Evolutionary conservation across 345 rosid genomes (phyloP), one percentile per base, ranked within the genome.

Genomic region (Aurinia saxatilis): DNA sequence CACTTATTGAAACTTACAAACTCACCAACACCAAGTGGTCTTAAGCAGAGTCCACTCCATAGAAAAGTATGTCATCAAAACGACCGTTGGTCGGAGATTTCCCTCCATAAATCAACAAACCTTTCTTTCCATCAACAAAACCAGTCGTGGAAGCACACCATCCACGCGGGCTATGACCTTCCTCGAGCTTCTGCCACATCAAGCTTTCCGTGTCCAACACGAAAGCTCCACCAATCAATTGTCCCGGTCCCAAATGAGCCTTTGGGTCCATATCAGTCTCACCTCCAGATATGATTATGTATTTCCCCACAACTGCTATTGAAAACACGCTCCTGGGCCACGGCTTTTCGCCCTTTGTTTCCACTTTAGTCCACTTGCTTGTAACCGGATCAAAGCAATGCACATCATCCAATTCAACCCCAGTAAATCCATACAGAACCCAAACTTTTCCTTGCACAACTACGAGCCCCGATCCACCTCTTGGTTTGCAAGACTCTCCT

Each of bases 191-290:
- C 33, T 63, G 37, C 68, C 68, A 63, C 33, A 37, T 8, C 40
- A 50, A 41, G n/a, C 9, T 63, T 8, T 50, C 60, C 4, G 59
- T 52, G 50, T 63, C 50, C 48, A 63, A 41, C 50, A 31, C 31
- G 7, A 38, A 39, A 34, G 56, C 31, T 10, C 42, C 66, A 44
- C 57, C 16, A 7, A 0, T 45, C 11, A 62, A 48, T 19, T 8
- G 35, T 36, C 66, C 66, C 10, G 66, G 66, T 36, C 56, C 66
- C 18, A 62, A n/a, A 36, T 62, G 66, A 44, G 56, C 46, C 66
- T 21, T n/a, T 49, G 45, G 46, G 15, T 49, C 56, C 54, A 49
- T 47, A 3, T 9, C 47, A 11, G 15, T 1, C 56, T 62, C 66
- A 33, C 66, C 66, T 49, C 66, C 66, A 6, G 42, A 49, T 36